phyloP scores from a whole-genome alignment of 495 filamentous ascomycete species.

The Cryomyces antarcticus region DNA sequence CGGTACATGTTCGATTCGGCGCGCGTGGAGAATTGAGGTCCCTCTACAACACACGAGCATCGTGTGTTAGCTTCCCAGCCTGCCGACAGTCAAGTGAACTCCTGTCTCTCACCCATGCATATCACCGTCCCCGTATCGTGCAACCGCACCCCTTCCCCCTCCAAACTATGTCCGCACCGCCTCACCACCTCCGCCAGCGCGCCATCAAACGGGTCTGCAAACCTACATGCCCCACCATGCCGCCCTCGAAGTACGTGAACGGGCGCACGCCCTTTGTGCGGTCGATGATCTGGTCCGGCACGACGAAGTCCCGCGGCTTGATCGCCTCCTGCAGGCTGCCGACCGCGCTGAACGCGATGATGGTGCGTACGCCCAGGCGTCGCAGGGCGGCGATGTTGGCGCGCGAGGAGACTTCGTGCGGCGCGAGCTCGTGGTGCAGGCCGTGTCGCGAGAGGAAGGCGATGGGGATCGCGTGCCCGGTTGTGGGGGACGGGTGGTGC shows the following conservation, averaged over 20 bases:
- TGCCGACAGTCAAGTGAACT: not conserved
- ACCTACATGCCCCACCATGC: constrained; percentile 84
- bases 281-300: constrained; percentile 93
- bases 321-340: constrained; percentile 82
- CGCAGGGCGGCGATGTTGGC: constrained; percentile 94
- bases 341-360: constrained; percentile 91
- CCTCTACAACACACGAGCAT: constrained; percentile 31
- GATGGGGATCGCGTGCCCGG: constrained; percentile 41
- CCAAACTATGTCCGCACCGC: constrained; percentile 51
- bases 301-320: constrained; percentile 83
- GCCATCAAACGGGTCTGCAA: constrained; percentile 86
- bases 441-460: constrained; percentile 93
- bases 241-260: constrained; percentile 89
- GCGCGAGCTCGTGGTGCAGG: constrained; percentile 65
- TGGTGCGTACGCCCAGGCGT: constrained; percentile 64
- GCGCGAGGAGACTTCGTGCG: constrained; percentile 74
- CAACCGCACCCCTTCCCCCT: constrained; percentile 56
- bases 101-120: constrained; percentile 57
- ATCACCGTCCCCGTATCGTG: constrained; percentile 65
- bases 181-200: constrained; percentile 49
- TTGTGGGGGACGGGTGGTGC: constrained; percentile 43
- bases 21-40: constrained; percentile 92
- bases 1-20: constrained; percentile 91
- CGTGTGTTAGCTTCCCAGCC: not conserved
- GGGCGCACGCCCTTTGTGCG: constrained; percentile 74